Base-by-base conservation (phyloP, 257 asterid genomes). In the Capsicum baccatum region DNA sequence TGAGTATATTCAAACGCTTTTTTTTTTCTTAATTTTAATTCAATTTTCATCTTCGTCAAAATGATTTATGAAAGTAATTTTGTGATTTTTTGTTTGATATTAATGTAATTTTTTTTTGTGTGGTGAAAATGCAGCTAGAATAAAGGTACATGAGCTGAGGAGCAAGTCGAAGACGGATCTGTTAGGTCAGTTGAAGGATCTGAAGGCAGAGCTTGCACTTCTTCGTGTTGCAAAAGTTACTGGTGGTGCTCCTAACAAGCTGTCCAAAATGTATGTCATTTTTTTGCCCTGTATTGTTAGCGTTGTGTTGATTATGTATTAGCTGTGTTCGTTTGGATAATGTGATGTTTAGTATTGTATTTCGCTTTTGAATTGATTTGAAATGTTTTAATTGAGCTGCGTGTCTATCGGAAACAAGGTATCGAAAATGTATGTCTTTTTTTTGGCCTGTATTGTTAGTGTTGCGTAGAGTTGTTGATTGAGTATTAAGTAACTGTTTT, bases 201-300 rank as follows among this genome's bases (percentile, higher is more conserved):
- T 88, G 82, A 88, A 88, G 48, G 87, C 90, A n/a, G 90, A 88
- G 50, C 90, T 88, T 47, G 85, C 90, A 4, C 87, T 85, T 58
- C 90, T 88, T 57, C 90, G 90, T 55, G 90, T 88, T 56, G 90
- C 90, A 13, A 88, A 88, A 83, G 90, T 88, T 74, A 88, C 90
- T 52, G 90, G 90, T 37, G 90, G 90, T 81, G 90, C 90, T 62
- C 88, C 90, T 13, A 88, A 88, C 85, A 88, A 88, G 81, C 88
- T 88, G 17, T 88, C 90, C 73, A 88, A 88, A 78, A 88, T 88
- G 88, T 88, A 80, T 42, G 76, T 15, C 4, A 21, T 66, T 19
- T 62, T 6, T 44, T 63, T 6, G 1, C 12, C 19, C 15, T 62
- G 16, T 21, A 3, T 39, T 39, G 42, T 39, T 39, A 39, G 42